Base-by-base conservation (phyloP, 2,329 filamentous ascomycete species). In the Rhynchosporium agropyri region DNA sequence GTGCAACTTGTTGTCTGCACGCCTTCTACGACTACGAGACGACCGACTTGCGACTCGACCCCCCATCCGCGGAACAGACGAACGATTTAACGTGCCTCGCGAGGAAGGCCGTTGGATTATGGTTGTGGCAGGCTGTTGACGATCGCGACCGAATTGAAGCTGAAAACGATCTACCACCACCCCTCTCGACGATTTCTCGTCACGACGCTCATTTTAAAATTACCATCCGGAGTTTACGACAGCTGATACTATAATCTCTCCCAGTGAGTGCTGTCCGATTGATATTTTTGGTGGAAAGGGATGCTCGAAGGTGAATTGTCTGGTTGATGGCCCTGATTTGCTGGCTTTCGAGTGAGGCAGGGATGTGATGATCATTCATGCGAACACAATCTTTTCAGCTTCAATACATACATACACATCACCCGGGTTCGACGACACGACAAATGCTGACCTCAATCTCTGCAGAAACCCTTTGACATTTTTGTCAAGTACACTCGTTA, bases 401-500 rank as follows among this genome's bases (percentile, higher is more conserved):
- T 46, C n/a, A 3, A 48, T 31, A 56, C 62, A 43, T 31, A 56
- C 62, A 43, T 48, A 60, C 58, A 42, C 50, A 56, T 63, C 56
- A 60, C 9, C 12, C 2, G 4, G 33, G 20, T 42, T 10, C n/a
- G 12, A n/a, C n/a, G 40, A 60, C 20, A 20, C 49, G 43, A 66
- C 63, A 49, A 59, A 58, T 67, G 63, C 68, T 73, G 65, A 72
- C 70, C 40, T 60, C 29, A 57, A 64, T 48, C 48, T 59, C 57
- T 40, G 58, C 61, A 71, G 70, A 67, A 61, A 81, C 81, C 84
- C 80, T 72, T 84, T 83, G 79, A 81, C 77, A 78, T 74, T 71
- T 74, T 75, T 78, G 81, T 84, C 83, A 84, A 83, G 79, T 84
- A 83, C 83, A 83, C 78, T 85, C 83, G 78, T 83, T 84, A 68